Conservation (phyloP, 176 grass and related monocot species). For the Carex littledalei region DNA sequence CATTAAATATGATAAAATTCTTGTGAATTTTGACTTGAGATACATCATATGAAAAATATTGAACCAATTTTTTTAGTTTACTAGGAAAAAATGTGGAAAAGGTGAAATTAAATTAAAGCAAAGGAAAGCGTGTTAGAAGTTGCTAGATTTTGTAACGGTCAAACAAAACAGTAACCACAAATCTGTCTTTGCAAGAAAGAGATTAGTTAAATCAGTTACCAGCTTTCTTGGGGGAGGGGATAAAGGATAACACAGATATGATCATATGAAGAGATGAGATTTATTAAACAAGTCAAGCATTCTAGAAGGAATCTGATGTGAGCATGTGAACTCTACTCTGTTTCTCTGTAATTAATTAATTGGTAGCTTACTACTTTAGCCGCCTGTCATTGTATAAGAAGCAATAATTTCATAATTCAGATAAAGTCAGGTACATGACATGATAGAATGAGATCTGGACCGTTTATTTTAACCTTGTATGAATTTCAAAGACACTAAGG, state of each 20-base stretch:
- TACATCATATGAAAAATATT: background rate
- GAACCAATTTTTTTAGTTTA: background rate
- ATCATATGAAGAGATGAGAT: background rate
- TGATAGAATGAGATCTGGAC: too few relatives aligned
- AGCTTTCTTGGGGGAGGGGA: background rate
- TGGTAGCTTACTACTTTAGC: background rate
- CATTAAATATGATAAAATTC: background rate
- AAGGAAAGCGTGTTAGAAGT: background rate
- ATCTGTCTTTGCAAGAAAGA: background rate
- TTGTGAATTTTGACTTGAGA: background rate
- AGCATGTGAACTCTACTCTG: background rate
- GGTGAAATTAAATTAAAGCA: background rate
- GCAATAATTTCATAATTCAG: background rate
- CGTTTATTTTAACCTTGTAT: too few relatives aligned
- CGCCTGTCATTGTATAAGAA: background rate
- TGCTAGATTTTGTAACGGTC: too few relatives aligned
- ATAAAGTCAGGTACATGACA: too few relatives aligned
- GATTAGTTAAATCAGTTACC: slow-evolving; percentile 13
- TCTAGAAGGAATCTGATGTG: background rate
- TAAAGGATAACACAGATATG: background rate
- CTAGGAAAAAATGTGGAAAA: background rate
- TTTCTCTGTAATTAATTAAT: background rate
- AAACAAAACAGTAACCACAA: background rate
- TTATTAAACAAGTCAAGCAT: background rate
- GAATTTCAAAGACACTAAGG: too few relatives aligned